Conservation (phyloP, 2,329 filamentous ascomycete species). For the Zasmidium angulare region DNA sequence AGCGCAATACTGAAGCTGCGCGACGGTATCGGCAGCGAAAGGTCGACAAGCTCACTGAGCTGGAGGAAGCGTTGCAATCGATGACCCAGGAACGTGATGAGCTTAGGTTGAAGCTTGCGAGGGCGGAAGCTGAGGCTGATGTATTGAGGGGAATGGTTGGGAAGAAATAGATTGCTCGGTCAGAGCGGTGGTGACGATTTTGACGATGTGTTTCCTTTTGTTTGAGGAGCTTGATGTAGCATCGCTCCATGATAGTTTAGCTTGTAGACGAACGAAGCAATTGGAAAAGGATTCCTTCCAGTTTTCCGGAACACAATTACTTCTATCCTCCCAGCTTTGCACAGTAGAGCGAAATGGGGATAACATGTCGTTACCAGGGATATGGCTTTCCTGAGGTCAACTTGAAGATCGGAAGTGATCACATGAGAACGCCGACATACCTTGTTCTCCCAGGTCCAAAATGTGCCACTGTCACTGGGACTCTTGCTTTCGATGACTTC, state of each 20-base stretch:
- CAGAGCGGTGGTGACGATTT: neutral
- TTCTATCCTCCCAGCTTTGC: no score
- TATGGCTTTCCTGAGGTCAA: conserved; percentile 28
- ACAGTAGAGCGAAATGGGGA: no score
- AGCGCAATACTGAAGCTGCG: conserved; percentile 69
- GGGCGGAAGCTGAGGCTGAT: conserved; percentile 64
- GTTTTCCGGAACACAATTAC: no score
- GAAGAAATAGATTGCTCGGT: neutral
- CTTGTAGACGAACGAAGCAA: neutral
- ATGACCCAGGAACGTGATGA: conserved; percentile 64
- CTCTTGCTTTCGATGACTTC: conserved; percentile 52
- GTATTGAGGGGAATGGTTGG: conserved; percentile 45
- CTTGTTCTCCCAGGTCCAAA: conserved; percentile 58
- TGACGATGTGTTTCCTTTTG: neutral
- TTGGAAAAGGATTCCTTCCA: neutral
- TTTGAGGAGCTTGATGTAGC: neutral
- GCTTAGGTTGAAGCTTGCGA: conserved; percentile 60
- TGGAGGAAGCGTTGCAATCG: conserved; percentile 60
- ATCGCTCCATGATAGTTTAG: neutral
- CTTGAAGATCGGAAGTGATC: neutral
- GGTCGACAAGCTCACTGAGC: conserved; percentile 62
- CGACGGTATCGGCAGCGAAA: conserved; percentile 70
- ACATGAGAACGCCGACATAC: conserved; percentile 34
- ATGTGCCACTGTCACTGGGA: conserved; percentile 52
- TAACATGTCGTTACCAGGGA: conserved; percentile 25